Percentiles rank a stretch among this genome's conserved stretches.
These are phyloP conservation scores for Leucoagaricus sp. DNA, from an alignment of 1,284 basidiomycete species.

Conservation along the genomic window DNA sequence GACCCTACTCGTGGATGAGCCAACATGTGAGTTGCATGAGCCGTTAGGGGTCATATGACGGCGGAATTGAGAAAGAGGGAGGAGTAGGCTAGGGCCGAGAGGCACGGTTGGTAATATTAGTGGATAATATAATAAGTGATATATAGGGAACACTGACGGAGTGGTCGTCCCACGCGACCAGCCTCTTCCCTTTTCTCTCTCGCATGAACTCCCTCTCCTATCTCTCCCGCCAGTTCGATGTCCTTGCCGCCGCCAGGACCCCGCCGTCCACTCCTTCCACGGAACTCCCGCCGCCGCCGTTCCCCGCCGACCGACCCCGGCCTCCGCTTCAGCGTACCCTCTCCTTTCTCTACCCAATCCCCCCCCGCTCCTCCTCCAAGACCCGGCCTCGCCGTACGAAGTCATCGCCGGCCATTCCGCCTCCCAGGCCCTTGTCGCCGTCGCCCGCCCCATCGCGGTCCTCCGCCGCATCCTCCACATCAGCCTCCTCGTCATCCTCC, in stretches of 20 bases:
- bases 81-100: slow-evolving; percentile 1
- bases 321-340: slow-evolving; percentile 55
- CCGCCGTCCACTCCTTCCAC: slow-evolving; percentile 52
- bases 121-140: slow-evolving; percentile 3
- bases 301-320: slow-evolving; percentile 25
- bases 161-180: slow-evolving; percentile 1
- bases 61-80: not conserved
- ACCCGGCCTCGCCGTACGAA: slow-evolving; percentile 48
- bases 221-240: slow-evolving; percentile 71
- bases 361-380: slow-evolving; percentile 22
- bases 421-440: slow-evolving; percentile 27
- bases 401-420: slow-evolving; percentile 47
- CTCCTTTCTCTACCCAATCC: slow-evolving; percentile 47
- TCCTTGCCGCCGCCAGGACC: slow-evolving; percentile 49
- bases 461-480: slow-evolving; percentile 7
- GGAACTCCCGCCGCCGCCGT: slow-evolving; percentile 27
- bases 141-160: slow-evolving; percentile 1
- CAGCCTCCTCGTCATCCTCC: slow-evolving; percentile 14
- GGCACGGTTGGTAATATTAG: slow-evolving; percentile 10
- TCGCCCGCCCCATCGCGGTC: slow-evolving; percentile 9
- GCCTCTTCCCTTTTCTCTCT: not conserved
- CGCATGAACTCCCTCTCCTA: slow-evolving; percentile 71
- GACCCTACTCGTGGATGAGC: not conserved
- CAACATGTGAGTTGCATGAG: not conserved
- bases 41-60: slow-evolving; percentile 1